Base-by-base conservation (phyloP, 257 asterid genomes). In the Solanum sejunctum region DNA sequence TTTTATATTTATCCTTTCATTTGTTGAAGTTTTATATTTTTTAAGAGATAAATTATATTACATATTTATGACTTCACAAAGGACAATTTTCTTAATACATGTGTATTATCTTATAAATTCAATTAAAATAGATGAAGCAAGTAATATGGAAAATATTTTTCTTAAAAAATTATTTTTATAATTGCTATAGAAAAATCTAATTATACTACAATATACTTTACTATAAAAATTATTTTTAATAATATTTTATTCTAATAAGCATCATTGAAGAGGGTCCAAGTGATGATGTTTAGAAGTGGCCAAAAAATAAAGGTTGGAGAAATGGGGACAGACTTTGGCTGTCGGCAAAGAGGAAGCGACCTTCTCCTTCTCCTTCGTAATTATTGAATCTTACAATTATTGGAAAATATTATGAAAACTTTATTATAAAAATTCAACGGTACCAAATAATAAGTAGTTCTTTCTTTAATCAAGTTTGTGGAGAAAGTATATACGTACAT, bases 331-430 rank as follows among this genome's bases (percentile, higher is more conserved):
- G 36, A 58, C 87, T 84, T 85, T 67, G 80, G 87, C 86, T 92
- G 98, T 93, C 98, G 96, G 98, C 89, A 86, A 87, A 88, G 91
- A 80, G 96, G 98, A 90, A 93, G 86, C 98, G 89, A 90, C 54
- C 86, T 85, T 84, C 57, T 9, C 60, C 71, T 23, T 23, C 23
- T 51, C 63, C 2, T 23, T 23, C 9, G 51, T 26, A 18, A 71
- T 71, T 71, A 71, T 71, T 71, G 80, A 4, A 10, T 10, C 80
- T 20, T 10, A 43, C 63, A 75, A 49, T 51, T 51, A 23, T 51
- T 77, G 82, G 13, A 47, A 15, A 1, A 7, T 20, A n/a, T 41
- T 41, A 70, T 18, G 28, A 20, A 70, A 39, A 41, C 54, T 18
- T 70, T 43, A 5, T 20, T 20, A 12, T 18, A 47, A 12, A 21